These are phyloP conservation scores for Ogataea saltuana DNA, from an alignment of 805 yeast species.

Conservation along the genomic window DNA sequence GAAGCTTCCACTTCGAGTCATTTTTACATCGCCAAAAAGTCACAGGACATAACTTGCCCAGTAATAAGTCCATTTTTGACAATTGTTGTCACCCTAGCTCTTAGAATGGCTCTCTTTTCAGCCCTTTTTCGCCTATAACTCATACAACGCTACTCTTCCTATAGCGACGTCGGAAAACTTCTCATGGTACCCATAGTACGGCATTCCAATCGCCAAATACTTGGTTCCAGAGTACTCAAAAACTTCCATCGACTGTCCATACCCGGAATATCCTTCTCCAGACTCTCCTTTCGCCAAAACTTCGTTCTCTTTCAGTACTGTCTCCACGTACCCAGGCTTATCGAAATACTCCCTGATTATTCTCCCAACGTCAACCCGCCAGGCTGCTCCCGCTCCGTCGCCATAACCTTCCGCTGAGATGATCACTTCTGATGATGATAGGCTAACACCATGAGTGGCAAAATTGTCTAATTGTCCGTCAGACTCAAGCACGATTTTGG, in stretches of 20 bases:
- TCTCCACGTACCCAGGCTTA: background rate
- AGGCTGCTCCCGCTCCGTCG: conserved; percentile 48
- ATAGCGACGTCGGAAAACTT: conserved; percentile 29
- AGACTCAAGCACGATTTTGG: conserved; percentile 19
- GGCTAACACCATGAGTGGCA: background rate
- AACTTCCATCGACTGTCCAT: conserved; percentile 42
- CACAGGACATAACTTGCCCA: conserved; percentile 8
- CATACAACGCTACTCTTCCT: conserved; percentile 36
- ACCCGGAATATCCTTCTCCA: conserved; percentile 41
- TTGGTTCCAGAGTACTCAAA: conserved; percentile 20
- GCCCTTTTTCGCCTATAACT: background rate
- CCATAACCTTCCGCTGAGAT: conserved; percentile 38
- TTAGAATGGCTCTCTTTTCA: background rate
- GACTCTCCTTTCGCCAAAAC: conserved; percentile 26
- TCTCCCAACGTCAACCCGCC: conserved; percentile 36
- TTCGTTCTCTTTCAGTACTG: conserved; percentile 14
- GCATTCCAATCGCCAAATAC: conserved; percentile 41
- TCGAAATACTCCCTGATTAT: conserved; percentile 7
- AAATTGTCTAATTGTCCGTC: background rate
- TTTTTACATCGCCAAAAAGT: background rate
- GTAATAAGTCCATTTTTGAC: conserved; percentile 13
- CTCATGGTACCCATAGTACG: conserved; percentile 28
- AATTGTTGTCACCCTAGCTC: background rate
- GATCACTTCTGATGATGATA: conserved; percentile 23
- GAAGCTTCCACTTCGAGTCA: conserved; percentile 6